Base-by-base conservation (phyloP, 768 basidiomycete genomes). In the Boletus rex-veris region DNA sequence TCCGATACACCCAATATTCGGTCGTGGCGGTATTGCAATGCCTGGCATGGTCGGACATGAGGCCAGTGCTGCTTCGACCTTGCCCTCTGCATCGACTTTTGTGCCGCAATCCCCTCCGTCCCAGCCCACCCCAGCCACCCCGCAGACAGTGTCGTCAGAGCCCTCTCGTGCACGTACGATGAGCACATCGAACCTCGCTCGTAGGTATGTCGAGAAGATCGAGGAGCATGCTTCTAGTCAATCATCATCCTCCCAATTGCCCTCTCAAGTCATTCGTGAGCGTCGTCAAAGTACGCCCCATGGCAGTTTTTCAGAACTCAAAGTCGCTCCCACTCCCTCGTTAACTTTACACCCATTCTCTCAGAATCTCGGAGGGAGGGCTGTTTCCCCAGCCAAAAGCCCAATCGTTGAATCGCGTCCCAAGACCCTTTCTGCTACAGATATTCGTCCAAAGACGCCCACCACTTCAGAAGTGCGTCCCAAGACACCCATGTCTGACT, bases 1-100 rank as follows among this genome's bases (percentile, higher is more conserved):
- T 48, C 67, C 77, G 5, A 81, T 86, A 15, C 90, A 91, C 71
- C 90, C 89, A 3, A 67, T 90, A 43, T 91, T 91, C 65, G 89
- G 89, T 16, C 79, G 77, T 51, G 84, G 85, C 15, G 86, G 86
- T 18, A 72, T 90, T 45, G 89, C 88, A 11, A 82, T 91, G 82
- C 86, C 86, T 8, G 89, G 89, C 4, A 79, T 91, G 76, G 74
- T 74, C 14, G 63, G 57, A 15, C 63, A 57, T 21, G 64, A 62
- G 2, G 45, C 40, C 21, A 36, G 41, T 19, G 43, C 26, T n/a
- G 16, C 53, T 33, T 47, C 52, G 0, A 48, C 59, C n/a, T 48
- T 48, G 3, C 42, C 58, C 15, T 56, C 56, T 16, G 46, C 53
- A 8, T 35, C 55, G 41, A 44, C 48, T 35, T 35, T 49, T 4